phyloP scores from a whole-genome alignment of 805 yeast species.

The Saccharomycopsis microspora region DNA sequence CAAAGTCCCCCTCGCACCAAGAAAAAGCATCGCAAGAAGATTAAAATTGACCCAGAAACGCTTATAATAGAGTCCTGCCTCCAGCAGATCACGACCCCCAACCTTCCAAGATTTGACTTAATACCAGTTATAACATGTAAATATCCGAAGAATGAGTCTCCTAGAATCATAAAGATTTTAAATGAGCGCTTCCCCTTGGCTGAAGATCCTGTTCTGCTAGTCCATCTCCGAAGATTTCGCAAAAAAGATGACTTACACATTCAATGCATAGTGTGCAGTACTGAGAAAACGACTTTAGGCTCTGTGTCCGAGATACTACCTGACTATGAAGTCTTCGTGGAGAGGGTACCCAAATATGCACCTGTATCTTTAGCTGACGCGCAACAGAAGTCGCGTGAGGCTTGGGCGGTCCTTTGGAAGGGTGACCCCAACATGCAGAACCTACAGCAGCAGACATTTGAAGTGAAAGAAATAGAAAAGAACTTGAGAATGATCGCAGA shows the following conservation, averaged over 20 bases:
- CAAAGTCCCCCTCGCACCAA: background rate
- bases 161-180: too few species aligned
- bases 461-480: slow-evolving; percentile 31
- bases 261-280: too few species aligned
- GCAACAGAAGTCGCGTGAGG: slow-evolving; percentile 47
- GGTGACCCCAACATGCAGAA: slow-evolving; percentile 78
- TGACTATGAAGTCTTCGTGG: slow-evolving; percentile 14
- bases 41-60: background rate
- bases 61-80: background rate
- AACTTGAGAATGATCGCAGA: slow-evolving; percentile 23
- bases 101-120: background rate
- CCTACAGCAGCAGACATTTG: slow-evolving; percentile 41
- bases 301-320: slow-evolving; percentile 10
- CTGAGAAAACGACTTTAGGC: too few species aligned
- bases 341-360: slow-evolving; percentile 41
- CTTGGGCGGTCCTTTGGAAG: slow-evolving; percentile 92
- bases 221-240: too few species aligned
- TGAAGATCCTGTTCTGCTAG: too few species aligned
- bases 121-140: too few species aligned
- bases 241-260: too few species aligned
- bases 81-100: background rate
- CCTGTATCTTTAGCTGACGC: slow-evolving; percentile 47
- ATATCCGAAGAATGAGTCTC: too few species aligned
- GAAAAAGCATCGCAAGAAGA: background rate
- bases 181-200: too few species aligned